These are phyloP conservation scores for Euphorbia celastroides DNA, from an alignment of 441 rosid genomes.

Conservation along the genomic window DNA sequence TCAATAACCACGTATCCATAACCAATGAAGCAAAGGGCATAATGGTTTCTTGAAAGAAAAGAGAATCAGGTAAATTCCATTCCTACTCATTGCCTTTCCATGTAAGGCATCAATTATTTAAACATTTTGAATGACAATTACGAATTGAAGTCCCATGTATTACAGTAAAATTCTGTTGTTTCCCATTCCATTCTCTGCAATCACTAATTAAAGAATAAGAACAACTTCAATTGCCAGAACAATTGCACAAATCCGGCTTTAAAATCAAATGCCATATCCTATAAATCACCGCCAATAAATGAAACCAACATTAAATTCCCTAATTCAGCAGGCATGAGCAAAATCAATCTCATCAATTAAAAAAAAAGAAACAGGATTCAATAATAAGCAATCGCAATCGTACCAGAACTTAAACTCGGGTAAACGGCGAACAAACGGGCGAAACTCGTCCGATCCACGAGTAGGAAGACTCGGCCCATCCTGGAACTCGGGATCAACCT, in stretches of 20 bases:
- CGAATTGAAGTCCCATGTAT: not conserved
- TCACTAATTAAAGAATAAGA: not conserved
- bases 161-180: not conserved
- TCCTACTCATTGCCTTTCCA: not conserved
- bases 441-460: conserved; percentile 77
- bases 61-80: not conserved
- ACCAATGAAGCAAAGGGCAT: not conserved
- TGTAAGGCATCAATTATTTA: not conserved
- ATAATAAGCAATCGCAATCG: too few species aligned
- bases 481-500: conserved; percentile 62
- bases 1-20: not conserved
- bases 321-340: not conserved
- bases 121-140: not conserved
- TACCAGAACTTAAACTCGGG: conserved; percentile 91
- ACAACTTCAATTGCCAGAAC: not conserved
- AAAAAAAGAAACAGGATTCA: too few species aligned
- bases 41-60: not conserved
- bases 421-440: conserved; percentile 80
- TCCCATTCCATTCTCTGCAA: not conserved
- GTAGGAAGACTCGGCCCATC: conserved; percentile 69
- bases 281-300: not conserved
- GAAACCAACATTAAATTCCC: not conserved
- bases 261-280: not conserved
- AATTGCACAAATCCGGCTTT: not conserved
- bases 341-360: not conserved